These are phyloP conservation scores for Acanthamoeba healyi DNA, from an alignment of 208 protist genomes.

Conservation along the genomic window DNA sequence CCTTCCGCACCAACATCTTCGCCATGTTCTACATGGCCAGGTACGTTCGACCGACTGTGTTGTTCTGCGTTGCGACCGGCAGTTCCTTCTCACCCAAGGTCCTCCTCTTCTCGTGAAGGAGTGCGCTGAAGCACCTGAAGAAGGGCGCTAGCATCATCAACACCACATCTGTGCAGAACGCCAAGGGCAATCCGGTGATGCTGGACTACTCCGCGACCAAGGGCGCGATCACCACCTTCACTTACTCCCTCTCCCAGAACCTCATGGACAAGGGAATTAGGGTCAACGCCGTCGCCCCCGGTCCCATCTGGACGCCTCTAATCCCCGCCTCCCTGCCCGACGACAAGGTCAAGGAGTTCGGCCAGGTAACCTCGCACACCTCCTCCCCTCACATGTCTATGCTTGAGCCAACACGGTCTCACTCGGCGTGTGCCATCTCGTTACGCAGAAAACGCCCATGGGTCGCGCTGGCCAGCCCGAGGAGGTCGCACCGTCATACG, in stretches of 20 bases:
- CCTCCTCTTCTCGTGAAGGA: background rate
- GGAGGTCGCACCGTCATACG: constrained; percentile 82
- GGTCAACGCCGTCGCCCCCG: constrained; percentile 87
- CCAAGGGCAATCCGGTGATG: constrained; percentile 78
- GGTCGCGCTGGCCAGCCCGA: constrained; percentile 82
- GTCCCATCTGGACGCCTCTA: constrained; percentile 85
- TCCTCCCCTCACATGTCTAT: no score
- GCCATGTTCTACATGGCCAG: constrained; percentile 81
- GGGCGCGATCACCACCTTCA: constrained; percentile 85
- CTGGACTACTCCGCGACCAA: constrained; percentile 87
- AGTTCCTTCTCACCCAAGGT: no score
- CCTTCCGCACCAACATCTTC: constrained; percentile 86
- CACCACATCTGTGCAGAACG: constrained; percentile 78
- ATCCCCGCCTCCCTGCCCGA: constrained; percentile 67
- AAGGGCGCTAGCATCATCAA: constrained; percentile 84
- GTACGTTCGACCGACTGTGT: no score
- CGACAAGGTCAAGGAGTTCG: constrained; percentile 80
- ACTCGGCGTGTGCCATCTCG: background rate
- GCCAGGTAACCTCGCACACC: constrained; percentile 16
- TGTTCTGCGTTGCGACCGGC: no score
- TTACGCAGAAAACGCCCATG: constrained; percentile 52
- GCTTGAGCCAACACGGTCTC: no score
- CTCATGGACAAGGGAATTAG: constrained; percentile 81
- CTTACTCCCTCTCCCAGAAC: constrained; percentile 80
- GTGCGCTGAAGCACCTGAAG: constrained; percentile 78